Conservation (phyloP, 495 filamentous ascomycete genomes). For the Endocarpon pusillum region DNA sequence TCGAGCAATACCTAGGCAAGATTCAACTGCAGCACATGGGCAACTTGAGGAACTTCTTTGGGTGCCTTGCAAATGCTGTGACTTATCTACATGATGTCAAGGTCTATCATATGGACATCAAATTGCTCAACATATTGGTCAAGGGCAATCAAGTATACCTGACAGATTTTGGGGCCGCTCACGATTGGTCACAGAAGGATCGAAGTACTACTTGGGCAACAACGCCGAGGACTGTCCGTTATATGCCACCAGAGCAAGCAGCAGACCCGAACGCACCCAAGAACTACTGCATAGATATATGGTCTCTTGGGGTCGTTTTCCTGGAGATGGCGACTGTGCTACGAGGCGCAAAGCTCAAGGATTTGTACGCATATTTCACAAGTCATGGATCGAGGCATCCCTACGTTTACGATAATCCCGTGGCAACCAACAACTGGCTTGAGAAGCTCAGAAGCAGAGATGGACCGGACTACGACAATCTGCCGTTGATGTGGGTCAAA, state of each 20-base stretch:
- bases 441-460: constrained; percentile 1
- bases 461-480: constrained; percentile 3
- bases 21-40: constrained; percentile 1
- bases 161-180: constrained; percentile 25
- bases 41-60: constrained; percentile 16
- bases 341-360: constrained; percentile 2
- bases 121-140: constrained; percentile 27
- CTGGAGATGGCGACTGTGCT: constrained; percentile 23
- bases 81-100: constrained; percentile 19
- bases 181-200: constrained; percentile 13
- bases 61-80: constrained; percentile 20
- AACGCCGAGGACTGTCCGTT: constrained; percentile 9
- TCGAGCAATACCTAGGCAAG: constrained; percentile 7
- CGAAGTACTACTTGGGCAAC: constrained; percentile 11
- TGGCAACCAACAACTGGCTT: constrained; percentile 4
- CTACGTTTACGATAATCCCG: constrained; percentile 2
- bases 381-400: constrained; percentile 2
- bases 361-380: constrained; percentile 4
- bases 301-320: constrained; percentile 25
- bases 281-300: constrained; percentile 21
- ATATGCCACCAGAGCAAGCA: constrained; percentile 19
- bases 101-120: constrained; percentile 26
- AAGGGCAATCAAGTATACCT: constrained; percentile 16
- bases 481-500: constrained; percentile 6
- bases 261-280: constrained; percentile 5